These are phyloP conservation scores for Testicularia cyperi DNA, from an alignment of 1,284 basidiomycete genomes.

Conservation along the genomic window DNA sequence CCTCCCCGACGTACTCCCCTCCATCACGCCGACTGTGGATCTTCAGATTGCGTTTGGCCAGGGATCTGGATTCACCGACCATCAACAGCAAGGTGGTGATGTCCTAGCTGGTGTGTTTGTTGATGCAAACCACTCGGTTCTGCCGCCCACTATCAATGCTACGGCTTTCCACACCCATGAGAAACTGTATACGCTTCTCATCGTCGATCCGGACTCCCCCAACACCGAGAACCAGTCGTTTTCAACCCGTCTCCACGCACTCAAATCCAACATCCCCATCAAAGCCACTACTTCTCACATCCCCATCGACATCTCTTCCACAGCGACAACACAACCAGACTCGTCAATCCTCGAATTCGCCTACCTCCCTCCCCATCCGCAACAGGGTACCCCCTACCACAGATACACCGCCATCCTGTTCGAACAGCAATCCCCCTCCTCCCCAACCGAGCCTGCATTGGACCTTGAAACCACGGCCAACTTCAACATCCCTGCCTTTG, in stretches of 20 bases:
- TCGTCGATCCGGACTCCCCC: constrained; percentile 88
- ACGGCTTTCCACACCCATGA: constrained; percentile 78
- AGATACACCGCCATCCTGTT: constrained; percentile 77
- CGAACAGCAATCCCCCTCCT: constrained; percentile 64
- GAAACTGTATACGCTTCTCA: constrained; percentile 80
- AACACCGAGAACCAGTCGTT: constrained; percentile 70
- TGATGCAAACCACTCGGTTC: constrained; percentile 64
- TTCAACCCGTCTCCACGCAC: constrained; percentile 79
- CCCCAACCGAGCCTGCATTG: neutral
- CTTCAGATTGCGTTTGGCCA: constrained; percentile 68
- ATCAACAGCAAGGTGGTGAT: constrained; percentile 61
- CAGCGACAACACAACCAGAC: no score
- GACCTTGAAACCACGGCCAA: constrained; percentile 62
- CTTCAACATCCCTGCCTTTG: constrained; percentile 72
- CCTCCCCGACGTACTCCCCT: constrained; percentile 79
- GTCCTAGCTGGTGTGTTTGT: constrained; percentile 70
- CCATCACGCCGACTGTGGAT: constrained; percentile 73
- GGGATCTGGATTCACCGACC: constrained; percentile 56
- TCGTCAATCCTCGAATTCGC: constrained; percentile 65
- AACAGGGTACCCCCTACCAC: constrained; percentile 79
- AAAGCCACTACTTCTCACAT: constrained; percentile 1
- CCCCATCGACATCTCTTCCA: constrained; percentile 65
- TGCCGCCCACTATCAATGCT: constrained; percentile 69
- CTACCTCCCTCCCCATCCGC: constrained; percentile 84
- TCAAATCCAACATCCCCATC: constrained; percentile 67